Evolutionary conservation across 495 filamentous ascomycete genomes (phyloP).

Genomic region (Lasiosphaeria ovina): DNA sequence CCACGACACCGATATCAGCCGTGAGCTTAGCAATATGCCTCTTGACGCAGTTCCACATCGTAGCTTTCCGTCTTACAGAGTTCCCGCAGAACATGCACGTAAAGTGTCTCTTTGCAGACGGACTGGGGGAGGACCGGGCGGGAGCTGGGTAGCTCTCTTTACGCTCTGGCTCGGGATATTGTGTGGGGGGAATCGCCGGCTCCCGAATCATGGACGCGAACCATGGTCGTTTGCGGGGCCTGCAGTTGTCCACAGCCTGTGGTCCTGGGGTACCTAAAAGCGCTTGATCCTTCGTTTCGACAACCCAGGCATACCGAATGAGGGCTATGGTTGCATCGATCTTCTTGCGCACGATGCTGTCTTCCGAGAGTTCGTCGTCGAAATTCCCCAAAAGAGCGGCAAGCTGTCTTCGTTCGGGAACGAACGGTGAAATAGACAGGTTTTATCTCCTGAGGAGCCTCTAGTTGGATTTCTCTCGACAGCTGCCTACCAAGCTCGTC

Average conservation of each 20-base stretch:
- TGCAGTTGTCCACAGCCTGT: neutral
- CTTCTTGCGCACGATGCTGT: neutral
- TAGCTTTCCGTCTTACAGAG: conserved; percentile 1
- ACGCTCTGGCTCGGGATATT: neutral
- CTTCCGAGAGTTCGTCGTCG: neutral
- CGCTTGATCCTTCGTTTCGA: conserved; percentile 2
- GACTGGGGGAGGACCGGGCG: neutral
- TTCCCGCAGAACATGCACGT: conserved; percentile 3
- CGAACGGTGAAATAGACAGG: neutral
- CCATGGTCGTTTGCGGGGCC: conserved; percentile 2
- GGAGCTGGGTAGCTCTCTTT: neutral
- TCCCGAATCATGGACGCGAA: conserved; percentile 1
- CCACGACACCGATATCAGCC: conserved; percentile 2
- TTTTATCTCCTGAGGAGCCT: neutral
- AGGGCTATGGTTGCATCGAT: conserved; percentile 2
- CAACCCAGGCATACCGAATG: conserved; percentile 1
- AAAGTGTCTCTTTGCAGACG: conserved; percentile 1
- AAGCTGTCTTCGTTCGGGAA: conserved; percentile 1
- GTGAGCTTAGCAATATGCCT: neutral
- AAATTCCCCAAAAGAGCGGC: neutral
- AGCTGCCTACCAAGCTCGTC: conserved; percentile 12
- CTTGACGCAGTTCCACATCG: conserved; percentile 2
- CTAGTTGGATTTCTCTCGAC: neutral
- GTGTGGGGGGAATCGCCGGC: neutral
- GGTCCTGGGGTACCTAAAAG: neutral